These are phyloP conservation scores for Colletotrichum sp. DNA, from an alignment of 2,329 filamentous ascomycete genomes.

Conservation along the genomic window DNA sequence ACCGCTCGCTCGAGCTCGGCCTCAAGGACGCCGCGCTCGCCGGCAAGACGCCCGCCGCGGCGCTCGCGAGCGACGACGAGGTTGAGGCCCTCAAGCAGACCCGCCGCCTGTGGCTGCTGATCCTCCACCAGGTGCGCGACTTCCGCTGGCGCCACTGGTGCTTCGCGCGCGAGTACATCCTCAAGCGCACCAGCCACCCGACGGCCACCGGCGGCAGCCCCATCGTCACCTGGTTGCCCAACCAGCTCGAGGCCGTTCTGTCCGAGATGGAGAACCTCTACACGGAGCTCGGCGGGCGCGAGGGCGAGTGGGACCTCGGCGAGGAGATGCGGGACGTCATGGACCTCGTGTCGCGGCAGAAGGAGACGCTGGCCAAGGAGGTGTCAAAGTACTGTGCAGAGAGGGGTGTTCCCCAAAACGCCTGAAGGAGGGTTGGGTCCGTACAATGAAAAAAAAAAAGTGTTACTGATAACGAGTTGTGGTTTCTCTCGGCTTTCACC, in stretches of 20 bases:
- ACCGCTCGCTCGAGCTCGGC: slow-evolving; percentile 50
- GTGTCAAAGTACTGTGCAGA: slow-evolving; percentile 77
- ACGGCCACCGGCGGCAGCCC: slow-evolving; percentile 82
- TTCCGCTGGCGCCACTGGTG: slow-evolving; percentile 88
- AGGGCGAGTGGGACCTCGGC: slow-evolving; percentile 47
- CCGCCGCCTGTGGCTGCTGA: slow-evolving; percentile 64
- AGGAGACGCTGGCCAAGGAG: slow-evolving; percentile 71
- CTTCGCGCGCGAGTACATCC: slow-evolving; percentile 83
- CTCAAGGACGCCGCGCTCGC: slow-evolving; percentile 64
- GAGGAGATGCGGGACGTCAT: slow-evolving; percentile 64
- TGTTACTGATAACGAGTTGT: neutral
- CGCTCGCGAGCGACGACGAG: slow-evolving; percentile 25
- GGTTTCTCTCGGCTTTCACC: neutral
- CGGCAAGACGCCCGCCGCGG: slow-evolving; percentile 19
- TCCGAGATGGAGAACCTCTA: slow-evolving; percentile 70
- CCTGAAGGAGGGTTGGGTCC: neutral
- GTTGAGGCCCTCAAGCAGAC: slow-evolving; percentile 56
- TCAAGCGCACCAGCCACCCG: slow-evolving; percentile 77
- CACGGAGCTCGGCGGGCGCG: slow-evolving; percentile 45
- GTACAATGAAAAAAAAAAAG: neutral
- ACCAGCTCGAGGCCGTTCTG: slow-evolving; percentile 78
- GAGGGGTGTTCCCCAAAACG: slow-evolving; percentile 36
- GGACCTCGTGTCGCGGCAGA: slow-evolving; percentile 68
- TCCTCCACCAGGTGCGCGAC: slow-evolving; percentile 77
- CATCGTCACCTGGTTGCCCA: slow-evolving; percentile 85